These are phyloP conservation scores for Nakaseomyces sp. DNA, from an alignment of 1,139 yeast genomes.

Conservation along the genomic window DNA sequence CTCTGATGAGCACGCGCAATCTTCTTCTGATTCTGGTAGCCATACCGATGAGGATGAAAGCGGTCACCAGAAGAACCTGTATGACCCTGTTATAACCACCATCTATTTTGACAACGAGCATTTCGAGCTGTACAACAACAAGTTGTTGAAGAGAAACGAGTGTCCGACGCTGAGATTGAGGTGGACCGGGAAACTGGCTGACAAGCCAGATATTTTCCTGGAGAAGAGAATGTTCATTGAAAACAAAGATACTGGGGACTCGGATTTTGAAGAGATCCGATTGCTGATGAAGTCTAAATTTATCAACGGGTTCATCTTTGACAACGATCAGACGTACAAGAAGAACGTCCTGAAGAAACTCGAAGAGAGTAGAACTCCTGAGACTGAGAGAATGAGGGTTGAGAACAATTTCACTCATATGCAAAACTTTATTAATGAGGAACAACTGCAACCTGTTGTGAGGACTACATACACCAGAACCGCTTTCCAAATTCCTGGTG, in stretches of 20 bases:
- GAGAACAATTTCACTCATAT: slow-evolving; percentile 50
- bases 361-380: slow-evolving; percentile 47
- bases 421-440: slow-evolving; percentile 53
- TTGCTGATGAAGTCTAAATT: slow-evolving; percentile 71
- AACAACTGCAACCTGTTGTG: slow-evolving; percentile 71
- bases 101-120: slow-evolving; percentile 78
- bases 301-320: slow-evolving; percentile 51
- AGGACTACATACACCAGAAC: slow-evolving; percentile 85
- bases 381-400: slow-evolving; percentile 42
- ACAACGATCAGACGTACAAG: slow-evolving; percentile 38
- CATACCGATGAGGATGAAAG: slow-evolving; percentile 33
- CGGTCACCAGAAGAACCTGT: slow-evolving; percentile 36
- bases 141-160: slow-evolving; percentile 60
- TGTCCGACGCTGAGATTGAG: slow-evolving; percentile 74
- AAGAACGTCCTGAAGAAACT: slow-evolving; percentile 45
- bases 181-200: slow-evolving; percentile 80
- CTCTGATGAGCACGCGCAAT: slow-evolving; percentile 31
- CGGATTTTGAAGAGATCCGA: slow-evolving; percentile 38
- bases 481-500: slow-evolving; percentile 97
- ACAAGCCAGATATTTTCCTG: slow-evolving; percentile 66
- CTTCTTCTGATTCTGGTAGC: slow-evolving; percentile 24
- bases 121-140: slow-evolving; percentile 80
- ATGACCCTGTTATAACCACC: slow-evolving; percentile 78
- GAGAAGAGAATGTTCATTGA: slow-evolving; percentile 70
- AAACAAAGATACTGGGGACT: slow-evolving; percentile 46